Conservation (phyloP, 2,329 filamentous ascomycete genomes). For the Grosmannia penicillata region DNA sequence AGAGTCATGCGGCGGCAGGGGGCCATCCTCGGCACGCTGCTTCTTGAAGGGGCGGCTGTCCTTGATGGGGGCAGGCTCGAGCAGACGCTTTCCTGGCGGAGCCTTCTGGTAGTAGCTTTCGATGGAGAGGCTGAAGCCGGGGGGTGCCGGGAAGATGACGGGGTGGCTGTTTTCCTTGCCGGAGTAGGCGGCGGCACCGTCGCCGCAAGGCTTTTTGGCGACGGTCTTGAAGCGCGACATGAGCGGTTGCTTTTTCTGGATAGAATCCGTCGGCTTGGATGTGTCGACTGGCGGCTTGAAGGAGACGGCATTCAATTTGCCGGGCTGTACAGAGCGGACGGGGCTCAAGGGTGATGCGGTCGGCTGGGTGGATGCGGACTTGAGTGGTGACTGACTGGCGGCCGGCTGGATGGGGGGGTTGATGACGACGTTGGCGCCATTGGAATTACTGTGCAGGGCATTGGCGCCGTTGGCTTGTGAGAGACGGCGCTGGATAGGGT, state of each 20-base stretch:
- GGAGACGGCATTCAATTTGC: conserved; percentile 49
- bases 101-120: conserved; percentile 39
- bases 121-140: conserved; percentile 32
- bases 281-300: conserved; percentile 49
- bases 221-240: conserved; percentile 45
- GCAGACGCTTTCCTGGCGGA: conserved; percentile 45
- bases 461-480: conserved; percentile 20
- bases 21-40: conserved; percentile 40
- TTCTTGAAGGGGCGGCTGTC: conserved; percentile 57
- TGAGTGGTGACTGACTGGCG: conserved; percentile 53
- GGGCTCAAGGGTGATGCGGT: conserved; percentile 46
- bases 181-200: conserved; percentile 21
- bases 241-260: conserved; percentile 48
- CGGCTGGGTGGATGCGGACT: conserved; percentile 34
- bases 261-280: conserved; percentile 47
- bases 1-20: conserved; percentile 56
- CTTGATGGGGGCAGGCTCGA: conserved; percentile 60
- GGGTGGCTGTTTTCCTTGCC: conserved; percentile 44
- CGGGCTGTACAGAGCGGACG: conserved; percentile 37
- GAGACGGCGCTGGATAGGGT: conserved; percentile 31
- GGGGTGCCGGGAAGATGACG: conserved; percentile 31
- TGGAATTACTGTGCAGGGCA: conserved; percentile 39
- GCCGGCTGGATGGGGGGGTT: conserved; percentile 42
- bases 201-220: conserved; percentile 35
- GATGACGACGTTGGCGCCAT: conserved; percentile 50